Percentiles rank a stretch among this genome's conserved stretches.
Conservation (phyloP, 208 protist species). For the Leishmania amazonensis region DNA sequence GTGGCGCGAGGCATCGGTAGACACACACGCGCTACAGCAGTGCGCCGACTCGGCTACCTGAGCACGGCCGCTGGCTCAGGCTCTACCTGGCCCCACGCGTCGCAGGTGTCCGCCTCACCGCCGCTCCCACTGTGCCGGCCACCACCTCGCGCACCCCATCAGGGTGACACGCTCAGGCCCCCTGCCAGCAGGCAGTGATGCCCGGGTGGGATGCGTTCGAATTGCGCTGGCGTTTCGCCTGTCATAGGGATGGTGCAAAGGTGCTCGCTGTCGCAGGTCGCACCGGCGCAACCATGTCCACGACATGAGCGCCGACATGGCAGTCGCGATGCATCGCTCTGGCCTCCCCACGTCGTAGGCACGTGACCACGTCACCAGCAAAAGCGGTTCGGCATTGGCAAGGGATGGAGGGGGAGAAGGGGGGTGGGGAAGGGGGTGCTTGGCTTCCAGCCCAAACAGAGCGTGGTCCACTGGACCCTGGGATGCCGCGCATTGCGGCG, state of each 20-base stretch:
- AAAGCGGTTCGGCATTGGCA: neutral
- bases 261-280: neutral
- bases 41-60: neutral
- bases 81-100: neutral
- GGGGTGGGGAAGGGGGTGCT: neutral
- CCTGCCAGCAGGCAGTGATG: neutral
- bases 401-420: neutral
- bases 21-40: neutral
- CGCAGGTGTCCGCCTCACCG: neutral
- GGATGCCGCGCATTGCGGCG: neutral
- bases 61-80: neutral
- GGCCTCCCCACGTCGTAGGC: neutral
- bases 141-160: neutral
- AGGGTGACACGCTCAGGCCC: neutral
- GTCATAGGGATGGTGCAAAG: neutral
- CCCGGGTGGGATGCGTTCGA: neutral
- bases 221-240: neutral
- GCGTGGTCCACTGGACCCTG: neutral
- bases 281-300: neutral
- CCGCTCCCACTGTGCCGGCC: neutral
- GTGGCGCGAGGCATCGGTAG: neutral
- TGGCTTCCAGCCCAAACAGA: neutral
- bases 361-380: neutral
- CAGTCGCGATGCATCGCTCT: neutral
- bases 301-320: neutral